phyloP scores from a whole-genome alignment of 305 asterid genomes.

The Fraxinus platypoda region DNA sequence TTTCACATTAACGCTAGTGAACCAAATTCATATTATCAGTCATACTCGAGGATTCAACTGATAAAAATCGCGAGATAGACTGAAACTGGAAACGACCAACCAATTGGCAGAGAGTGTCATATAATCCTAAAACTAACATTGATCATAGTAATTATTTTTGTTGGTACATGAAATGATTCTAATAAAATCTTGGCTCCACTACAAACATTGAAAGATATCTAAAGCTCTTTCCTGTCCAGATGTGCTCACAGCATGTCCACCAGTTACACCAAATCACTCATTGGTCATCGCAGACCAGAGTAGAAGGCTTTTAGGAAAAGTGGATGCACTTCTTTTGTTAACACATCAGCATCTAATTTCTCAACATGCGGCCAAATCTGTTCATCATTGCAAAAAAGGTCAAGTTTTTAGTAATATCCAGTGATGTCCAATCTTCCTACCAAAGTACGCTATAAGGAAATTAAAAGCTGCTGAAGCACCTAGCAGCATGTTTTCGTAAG shows the following conservation, averaged over 20 bases:
- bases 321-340: slow-evolving; percentile 73
- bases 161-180: background rate
- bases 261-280: slow-evolving; percentile 30
- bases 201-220: slow-evolving; percentile 14
- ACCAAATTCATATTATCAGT: background rate
- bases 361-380: slow-evolving; percentile 86
- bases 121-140: background rate
- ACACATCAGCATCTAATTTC: slow-evolving; percentile 77
- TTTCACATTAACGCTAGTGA: background rate
- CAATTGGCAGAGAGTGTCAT: background rate
- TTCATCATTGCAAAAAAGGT: slow-evolving; percentile 13
- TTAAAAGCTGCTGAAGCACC: background rate
- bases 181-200: slow-evolving; percentile 21
- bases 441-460: background rate
- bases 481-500: background rate
- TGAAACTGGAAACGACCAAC: background rate
- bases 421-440: background rate
- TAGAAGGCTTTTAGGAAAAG: slow-evolving; percentile 73
- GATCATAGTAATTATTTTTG: background rate
- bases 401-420: background rate
- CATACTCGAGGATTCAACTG: background rate
- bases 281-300: slow-evolving; percentile 67
- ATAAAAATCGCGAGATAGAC: background rate
- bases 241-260: slow-evolving; percentile 3
- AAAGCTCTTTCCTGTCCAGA: background rate